Conservation (phyloP, 2,329 filamentous ascomycete species). For the Aspergillus vadensis region DNA sequence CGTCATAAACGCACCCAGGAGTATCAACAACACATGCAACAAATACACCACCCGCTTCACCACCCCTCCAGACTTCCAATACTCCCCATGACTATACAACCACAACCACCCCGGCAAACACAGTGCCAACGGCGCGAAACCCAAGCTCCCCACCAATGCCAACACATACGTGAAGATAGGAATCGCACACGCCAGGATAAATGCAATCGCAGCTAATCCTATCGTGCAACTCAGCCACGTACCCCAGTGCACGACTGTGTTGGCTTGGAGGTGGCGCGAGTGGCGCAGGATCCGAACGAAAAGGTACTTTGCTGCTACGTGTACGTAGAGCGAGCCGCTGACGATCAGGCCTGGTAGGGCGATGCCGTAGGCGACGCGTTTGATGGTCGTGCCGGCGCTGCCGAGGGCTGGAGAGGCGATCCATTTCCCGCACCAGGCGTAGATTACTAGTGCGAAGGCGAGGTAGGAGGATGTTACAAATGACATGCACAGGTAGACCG, state of each 20-base stretch:
- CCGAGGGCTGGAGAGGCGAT: conserved; percentile 65
- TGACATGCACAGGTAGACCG: conserved; percentile 61
- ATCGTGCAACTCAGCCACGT: conserved; percentile 54
- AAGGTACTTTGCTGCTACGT: conserved; percentile 55
- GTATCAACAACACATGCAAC: conserved; percentile 47
- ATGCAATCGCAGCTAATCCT: conserved; percentile 47
- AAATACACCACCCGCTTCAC: conserved; percentile 42
- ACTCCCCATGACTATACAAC: conserved; percentile 52
- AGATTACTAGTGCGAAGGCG: conserved; percentile 62
- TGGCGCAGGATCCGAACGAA: conserved; percentile 59
- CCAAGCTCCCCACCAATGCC: conserved; percentile 52
- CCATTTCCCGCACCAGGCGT: conserved; percentile 63
- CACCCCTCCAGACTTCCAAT: conserved; percentile 38
- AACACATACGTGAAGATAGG: conserved; percentile 59
- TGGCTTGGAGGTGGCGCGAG: conserved; percentile 54
- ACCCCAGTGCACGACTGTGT: conserved; percentile 54
- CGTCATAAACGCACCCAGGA: conserved; percentile 51
- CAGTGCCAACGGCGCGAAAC: conserved; percentile 55
- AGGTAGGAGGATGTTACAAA: conserved; percentile 61
- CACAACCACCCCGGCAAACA: conserved; percentile 54
- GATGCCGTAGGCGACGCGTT: conserved; percentile 64
- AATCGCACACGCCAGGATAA: conserved; percentile 56
- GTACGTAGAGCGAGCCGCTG: conserved; percentile 50
- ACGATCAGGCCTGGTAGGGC: conserved; percentile 59
- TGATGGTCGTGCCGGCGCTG: conserved; percentile 60